Evolutionary conservation across 352 stramenopile species (phyloP).

Genomic region (Pythium volutum): DNA sequence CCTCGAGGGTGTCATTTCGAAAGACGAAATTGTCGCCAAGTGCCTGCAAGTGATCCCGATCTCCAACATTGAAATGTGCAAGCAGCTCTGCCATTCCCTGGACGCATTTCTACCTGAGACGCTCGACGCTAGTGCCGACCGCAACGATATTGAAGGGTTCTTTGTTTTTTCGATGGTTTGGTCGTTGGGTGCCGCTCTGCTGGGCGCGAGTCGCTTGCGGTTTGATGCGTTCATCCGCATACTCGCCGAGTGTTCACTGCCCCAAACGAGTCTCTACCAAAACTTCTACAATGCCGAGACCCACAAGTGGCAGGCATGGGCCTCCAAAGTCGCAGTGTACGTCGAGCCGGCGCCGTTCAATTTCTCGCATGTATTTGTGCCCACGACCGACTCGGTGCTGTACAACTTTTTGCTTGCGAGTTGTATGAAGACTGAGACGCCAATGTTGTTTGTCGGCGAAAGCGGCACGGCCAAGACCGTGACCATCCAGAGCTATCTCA

Average conservation of each 20-base stretch:
- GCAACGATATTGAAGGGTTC: conserved; percentile 83
- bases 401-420: conserved; percentile 92
- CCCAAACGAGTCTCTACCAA: conserved; percentile 79
- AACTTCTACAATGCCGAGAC: conserved; percentile 89
- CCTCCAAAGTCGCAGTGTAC: conserved; percentile 85
- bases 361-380: conserved; percentile 95
- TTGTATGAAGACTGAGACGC: conserved; percentile 83
- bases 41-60: conserved; percentile 92
- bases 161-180: conserved; percentile 94
- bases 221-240: conserved; percentile 93
- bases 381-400: conserved; percentile 92
- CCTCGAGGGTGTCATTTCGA: conserved; percentile 84
- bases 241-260: conserved; percentile 74
- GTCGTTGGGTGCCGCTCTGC: conserved; percentile 88
- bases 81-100: conserved; percentile 92
- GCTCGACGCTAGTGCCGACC: conserved; percentile 43
- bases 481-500: conserved; percentile 94
- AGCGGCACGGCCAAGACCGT: conserved; percentile 95
- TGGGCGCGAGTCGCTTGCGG: conserved; percentile 65
- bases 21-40: conserved; percentile 89
- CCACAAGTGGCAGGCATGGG: conserved; percentile 91
- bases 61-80: conserved; percentile 94
- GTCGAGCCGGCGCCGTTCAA: conserved; percentile 91
- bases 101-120: conserved; percentile 85
- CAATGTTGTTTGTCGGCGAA: conserved; percentile 93